These are phyloP conservation scores for Colletotrichum caudatum DNA, from an alignment of 2,329 filamentous ascomycete genomes.

Conservation along the genomic window DNA sequence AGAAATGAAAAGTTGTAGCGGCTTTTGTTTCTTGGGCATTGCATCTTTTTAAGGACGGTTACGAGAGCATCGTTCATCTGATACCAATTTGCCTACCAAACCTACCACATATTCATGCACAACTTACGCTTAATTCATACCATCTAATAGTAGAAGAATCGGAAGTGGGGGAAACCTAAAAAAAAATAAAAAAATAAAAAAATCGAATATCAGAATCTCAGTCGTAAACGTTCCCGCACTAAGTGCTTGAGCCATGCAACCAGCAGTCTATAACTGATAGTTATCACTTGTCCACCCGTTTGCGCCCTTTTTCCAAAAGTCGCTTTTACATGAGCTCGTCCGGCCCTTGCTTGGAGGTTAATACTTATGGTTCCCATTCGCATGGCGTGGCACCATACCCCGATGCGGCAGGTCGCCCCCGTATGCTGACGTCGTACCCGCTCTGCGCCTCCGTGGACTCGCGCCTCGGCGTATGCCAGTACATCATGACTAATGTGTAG, in stretches of 20 bases:
- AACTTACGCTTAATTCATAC: slow-evolving; percentile 4
- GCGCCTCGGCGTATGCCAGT: neutral
- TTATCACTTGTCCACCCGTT: too few relatives aligned
- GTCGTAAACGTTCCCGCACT: neutral
- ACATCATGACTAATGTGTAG: neutral
- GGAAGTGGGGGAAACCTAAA: neutral
- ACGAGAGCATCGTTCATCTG: slow-evolving; percentile 16
- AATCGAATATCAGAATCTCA: neutral
- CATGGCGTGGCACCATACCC: neutral
- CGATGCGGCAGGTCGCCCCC: slow-evolving; percentile 3
- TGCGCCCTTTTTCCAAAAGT: too few relatives aligned
- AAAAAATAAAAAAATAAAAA: neutral
- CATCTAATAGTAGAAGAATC: slow-evolving; percentile 3
- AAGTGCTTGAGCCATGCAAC: neutral
- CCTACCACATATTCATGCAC: neutral
- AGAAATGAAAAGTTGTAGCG: neutral
- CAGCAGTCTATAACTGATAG: neutral
- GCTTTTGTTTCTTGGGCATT: slow-evolving; percentile 1
- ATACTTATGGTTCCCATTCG: neutral
- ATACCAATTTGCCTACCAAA: slow-evolving; percentile 18
- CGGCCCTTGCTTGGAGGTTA: neutral
- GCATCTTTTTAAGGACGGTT: neutral
- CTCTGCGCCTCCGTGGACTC: neutral
- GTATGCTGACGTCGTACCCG: neutral
- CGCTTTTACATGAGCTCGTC: neutral